Evolutionary conservation across 208 protist genomes (phyloP).

Genomic region (Trichomonas vaginalis): DNA sequence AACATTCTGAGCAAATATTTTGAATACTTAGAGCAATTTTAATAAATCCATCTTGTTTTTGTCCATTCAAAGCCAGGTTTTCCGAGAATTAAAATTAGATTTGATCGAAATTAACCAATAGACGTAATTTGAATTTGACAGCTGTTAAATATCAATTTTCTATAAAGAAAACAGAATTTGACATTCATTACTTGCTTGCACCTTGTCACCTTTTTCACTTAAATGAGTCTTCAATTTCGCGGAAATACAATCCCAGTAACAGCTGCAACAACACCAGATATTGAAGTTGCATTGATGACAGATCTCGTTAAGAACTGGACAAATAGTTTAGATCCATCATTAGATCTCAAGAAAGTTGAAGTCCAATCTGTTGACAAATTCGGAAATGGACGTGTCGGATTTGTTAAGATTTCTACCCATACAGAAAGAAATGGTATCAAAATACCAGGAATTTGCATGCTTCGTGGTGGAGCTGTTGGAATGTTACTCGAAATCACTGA

Average conservation of each 20-base stretch:
- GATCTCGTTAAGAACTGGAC: background rate
- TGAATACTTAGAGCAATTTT: no score
- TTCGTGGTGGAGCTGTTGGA: background rate
- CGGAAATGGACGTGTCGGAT: background rate
- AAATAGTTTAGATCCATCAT: background rate
- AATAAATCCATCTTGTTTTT: no score
- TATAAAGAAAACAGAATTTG: no score
- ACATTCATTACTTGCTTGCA: no score
- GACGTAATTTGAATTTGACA: no score
- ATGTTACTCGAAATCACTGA: background rate
- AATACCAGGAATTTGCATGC: background rate
- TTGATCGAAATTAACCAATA: no score
- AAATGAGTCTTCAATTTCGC: no score
- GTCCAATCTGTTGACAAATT: conserved; percentile 12
- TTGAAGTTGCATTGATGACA: background rate
- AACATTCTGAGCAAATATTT: no score
- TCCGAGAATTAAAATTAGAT: no score
- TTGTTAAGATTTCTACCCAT: background rate
- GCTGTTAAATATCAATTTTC: no score
- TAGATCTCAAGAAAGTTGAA: background rate
- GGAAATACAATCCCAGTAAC: background rate
- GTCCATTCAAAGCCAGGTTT: no score
- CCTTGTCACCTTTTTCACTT: no score
- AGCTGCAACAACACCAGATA: background rate
- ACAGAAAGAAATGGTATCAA: background rate